Base-by-base conservation (phyloP, 2,329 filamentous ascomycete genomes). In the Penicillium corylophilum region DNA sequence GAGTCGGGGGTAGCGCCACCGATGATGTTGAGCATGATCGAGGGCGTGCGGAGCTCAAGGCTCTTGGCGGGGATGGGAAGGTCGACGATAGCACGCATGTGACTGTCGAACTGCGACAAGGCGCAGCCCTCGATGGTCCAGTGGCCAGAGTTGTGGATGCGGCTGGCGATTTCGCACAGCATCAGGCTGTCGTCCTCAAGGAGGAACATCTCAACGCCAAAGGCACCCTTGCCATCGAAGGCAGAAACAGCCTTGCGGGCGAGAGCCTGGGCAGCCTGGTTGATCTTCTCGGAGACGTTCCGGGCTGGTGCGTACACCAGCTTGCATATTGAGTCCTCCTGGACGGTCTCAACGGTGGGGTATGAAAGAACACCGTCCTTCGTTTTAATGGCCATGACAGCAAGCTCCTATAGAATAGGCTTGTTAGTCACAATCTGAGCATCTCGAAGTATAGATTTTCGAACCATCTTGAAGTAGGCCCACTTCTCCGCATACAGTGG, bases 161-260 rank as follows among this genome's bases (percentile, higher is more conserved):
- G 81, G 12, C 89, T 90, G 0, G 90, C 90, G 57, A 95, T 87
- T 73, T 96, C 91, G 71, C 95, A 96, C 62, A 96, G 81, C 51
- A 95, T 74, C 1, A 96, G 79, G 51, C 70, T 76, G 75, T 84
- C 84, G 63, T 94, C 84, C 44, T 85, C 76, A 10, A 92, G 81
- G 3, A 97, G 74, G 74, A 99, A 99, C 85, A 97, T 89, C 74
- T 99, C 94, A 0, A 97, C 93, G 0, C 93, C 94, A 71, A 96
- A 99, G 28, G 96, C 89, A 57, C 94, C 94, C 56, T 94, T 87
- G 46, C 94, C 94, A 77, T 86, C 85, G 48, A 99, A 87, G 46
- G 84, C 87, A 38, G 82, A 81, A 20, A 96, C 85, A 10, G 94
- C 92, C 51, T 88, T 84, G 61, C 84, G 83, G 0, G 92, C 94